A percentile compares a stretch with the other conserved stretches of the same genome.
Evolutionary conservation across 2,329 filamentous ascomycete species (phyloP).

Genomic region (Pseudocercospora vitis): DNA sequence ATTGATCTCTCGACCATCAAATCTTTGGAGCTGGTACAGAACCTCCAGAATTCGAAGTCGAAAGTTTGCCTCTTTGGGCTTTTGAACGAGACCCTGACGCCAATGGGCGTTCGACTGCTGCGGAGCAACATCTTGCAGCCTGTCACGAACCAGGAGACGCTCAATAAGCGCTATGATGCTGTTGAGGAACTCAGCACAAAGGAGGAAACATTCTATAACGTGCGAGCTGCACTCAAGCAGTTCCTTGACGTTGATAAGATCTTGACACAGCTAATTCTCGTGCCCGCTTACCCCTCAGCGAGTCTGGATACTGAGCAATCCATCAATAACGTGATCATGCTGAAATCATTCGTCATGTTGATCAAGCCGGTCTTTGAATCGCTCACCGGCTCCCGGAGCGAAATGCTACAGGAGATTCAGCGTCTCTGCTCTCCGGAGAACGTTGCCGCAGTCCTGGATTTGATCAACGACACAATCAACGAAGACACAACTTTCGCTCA

Average conservation of each 20-base stretch:
- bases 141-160: constrained; percentile 67
- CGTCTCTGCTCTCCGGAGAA: constrained; percentile 65
- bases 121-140: constrained; percentile 87
- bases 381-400: constrained; percentile 62
- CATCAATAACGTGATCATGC: constrained; percentile 80
- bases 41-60: constrained; percentile 73
- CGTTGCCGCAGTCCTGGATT: constrained; percentile 59
- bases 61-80: constrained; percentile 81
- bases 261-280: constrained; percentile 78
- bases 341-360: constrained; percentile 76
- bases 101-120: constrained; percentile 83
- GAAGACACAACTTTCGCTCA: constrained; percentile 76
- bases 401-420: constrained; percentile 66
- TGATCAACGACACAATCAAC: constrained; percentile 73
- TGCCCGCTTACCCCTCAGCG: constrained; percentile 61
- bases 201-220: constrained; percentile 79
- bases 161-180: constrained; percentile 74
- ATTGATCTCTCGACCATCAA: constrained; percentile 86
- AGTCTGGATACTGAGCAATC: constrained; percentile 73
- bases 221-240: constrained; percentile 72
- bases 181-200: constrained; percentile 77
- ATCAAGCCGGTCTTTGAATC: constrained; percentile 68
- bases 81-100: constrained; percentile 79
- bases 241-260: constrained; percentile 79
- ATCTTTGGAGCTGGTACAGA: constrained; percentile 87